Base-by-base conservation (phyloP, 306 rosid genomes). In the Ormosia emarginata region DNA sequence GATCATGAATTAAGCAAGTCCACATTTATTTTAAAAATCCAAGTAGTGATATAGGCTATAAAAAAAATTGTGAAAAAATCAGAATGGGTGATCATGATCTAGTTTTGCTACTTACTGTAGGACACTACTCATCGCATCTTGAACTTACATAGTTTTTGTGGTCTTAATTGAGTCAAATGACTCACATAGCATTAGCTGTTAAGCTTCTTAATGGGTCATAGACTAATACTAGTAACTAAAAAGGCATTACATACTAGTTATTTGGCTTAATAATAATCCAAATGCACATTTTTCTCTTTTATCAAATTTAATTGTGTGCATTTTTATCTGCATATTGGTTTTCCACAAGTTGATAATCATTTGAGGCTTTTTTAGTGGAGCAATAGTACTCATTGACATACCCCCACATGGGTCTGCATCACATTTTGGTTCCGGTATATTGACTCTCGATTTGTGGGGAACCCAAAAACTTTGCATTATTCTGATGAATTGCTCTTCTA, bases 361-460 rank as follows among this genome's bases (percentile, higher is more conserved):
- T 40, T 39, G 33, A 62, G 77, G 41, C 65, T 84, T 65, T 46
- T 34, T n/a, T 73, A 84, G 81, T 79, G 77, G 84, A 84, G 71
- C 65, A 65, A 57, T 12, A 79, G 67, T 65, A 39, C 17, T 56
- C 70, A 84, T 56, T 84, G 73, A 66, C 81, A 84, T 37, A 57
- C 24, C 71, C 52, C 72, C 66, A 84, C 83, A 72, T 64, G 56
- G 71, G 76, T 78, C 79, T 79, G 58, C 84, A 79, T 79, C 81
- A 79, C 57, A 79, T 79, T 79, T 73, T 78, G 79, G 74, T 41
- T 44, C 65, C 39, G 6, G 40, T 52, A 66, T 67, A 77, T 83
- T 78, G 72, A 84, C 77, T 47, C 53, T 73, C 4, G 4, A 81
- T 64, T 71, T 67, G 79, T 75, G 77, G 85, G 78, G 65, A 81